A percentile compares a stretch with the other conserved stretches of the same genome.
Evolutionary conservation across 805 yeast genomes (phyloP).

Genomic region (Vanderwaltozyma tropicalis): DNA sequence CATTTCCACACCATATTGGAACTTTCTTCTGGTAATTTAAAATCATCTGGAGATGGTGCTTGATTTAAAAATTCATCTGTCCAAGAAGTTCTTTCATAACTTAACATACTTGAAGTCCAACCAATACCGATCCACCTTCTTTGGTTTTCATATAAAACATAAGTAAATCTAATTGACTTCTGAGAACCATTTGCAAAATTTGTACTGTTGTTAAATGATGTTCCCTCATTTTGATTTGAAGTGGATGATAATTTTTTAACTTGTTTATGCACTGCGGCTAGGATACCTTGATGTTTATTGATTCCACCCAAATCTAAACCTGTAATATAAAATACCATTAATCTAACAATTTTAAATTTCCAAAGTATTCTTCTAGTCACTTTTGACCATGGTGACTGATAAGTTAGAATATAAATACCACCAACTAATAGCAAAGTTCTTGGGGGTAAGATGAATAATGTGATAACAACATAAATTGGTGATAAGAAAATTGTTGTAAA

Average conservation of each 20-base stretch:
- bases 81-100: slow-evolving; percentile 94
- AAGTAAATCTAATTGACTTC: slow-evolving; percentile 63
- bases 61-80: slow-evolving; percentile 92
- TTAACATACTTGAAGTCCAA: slow-evolving; percentile 86
- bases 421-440: slow-evolving; percentile 47
- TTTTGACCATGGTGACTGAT: slow-evolving; percentile 77
- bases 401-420: slow-evolving; percentile 59
- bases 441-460: slow-evolving; percentile 62
- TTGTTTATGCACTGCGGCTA: slow-evolving; percentile 35
- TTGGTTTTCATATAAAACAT: slow-evolving; percentile 88
- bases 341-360: slow-evolving; percentile 64
- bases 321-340: slow-evolving; percentile 69
- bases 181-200: slow-evolving; percentile 20
- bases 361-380: slow-evolving; percentile 78
- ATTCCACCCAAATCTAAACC: slow-evolving; percentile 68
- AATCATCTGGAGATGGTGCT: slow-evolving; percentile 62
- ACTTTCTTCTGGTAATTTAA: slow-evolving; percentile 71
- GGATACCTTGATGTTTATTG: slow-evolving; percentile 33
- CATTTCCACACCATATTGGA: slow-evolving; percentile 77
- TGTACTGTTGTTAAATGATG: neutral
- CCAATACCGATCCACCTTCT: slow-evolving; percentile 97
- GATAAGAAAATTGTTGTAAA: slow-evolving; percentile 80
- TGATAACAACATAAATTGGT: slow-evolving; percentile 67
- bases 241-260: slow-evolving; percentile 27
- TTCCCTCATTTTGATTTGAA: slow-evolving; percentile 5